Evolutionary conservation across 2,329 filamentous ascomycete genomes (phyloP).

Genomic region (Esteya vermicola): DNA sequence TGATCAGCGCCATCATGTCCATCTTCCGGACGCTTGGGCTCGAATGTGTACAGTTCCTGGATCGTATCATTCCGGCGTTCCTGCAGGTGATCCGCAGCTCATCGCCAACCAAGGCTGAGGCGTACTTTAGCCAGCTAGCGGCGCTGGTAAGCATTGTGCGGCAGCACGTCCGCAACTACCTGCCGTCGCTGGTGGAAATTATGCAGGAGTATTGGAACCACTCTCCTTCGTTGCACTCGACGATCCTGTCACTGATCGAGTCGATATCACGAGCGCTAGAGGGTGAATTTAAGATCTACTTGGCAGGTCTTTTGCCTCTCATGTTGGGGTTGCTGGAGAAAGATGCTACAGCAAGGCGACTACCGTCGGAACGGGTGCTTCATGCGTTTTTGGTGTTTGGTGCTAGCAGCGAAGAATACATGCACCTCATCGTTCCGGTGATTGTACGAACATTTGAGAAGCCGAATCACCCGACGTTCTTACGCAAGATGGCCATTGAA

Average conservation of each 20-base stretch:
- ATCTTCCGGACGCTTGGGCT: constrained; percentile 94
- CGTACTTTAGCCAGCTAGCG: constrained; percentile 94
- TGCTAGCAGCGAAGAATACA: constrained; percentile 91
- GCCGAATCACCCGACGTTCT: constrained; percentile 60
- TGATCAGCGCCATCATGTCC: constrained; percentile 96
- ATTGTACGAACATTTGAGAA: constrained; percentile 93
- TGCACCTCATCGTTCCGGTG: constrained; percentile 95
- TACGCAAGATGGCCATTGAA: constrained; percentile 83
- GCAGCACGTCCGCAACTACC: constrained; percentile 85
- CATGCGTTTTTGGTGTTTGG: constrained; percentile 95
- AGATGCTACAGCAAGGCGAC: constrained; percentile 60
- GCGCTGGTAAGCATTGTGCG: constrained; percentile 88
- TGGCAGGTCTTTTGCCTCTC: constrained; percentile 74
- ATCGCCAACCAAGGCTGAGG: constrained; percentile 65
- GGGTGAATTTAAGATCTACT: constrained; percentile 93
- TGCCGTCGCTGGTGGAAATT: constrained; percentile 74
- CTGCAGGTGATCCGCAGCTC: constrained; percentile 77
- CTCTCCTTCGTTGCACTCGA: constrained; percentile 69
- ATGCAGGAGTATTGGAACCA: constrained; percentile 84
- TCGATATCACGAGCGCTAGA: constrained; percentile 87
- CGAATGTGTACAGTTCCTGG: constrained; percentile 90
- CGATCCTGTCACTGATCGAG: constrained; percentile 83
- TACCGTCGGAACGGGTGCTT: constrained; percentile 76
- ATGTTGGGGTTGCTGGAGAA: constrained; percentile 93
- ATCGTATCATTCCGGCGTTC: constrained; percentile 89